Evolutionary conservation across 768 basidiomycete genomes (phyloP).

Genomic region (Daedaleopsis sinensis): DNA sequence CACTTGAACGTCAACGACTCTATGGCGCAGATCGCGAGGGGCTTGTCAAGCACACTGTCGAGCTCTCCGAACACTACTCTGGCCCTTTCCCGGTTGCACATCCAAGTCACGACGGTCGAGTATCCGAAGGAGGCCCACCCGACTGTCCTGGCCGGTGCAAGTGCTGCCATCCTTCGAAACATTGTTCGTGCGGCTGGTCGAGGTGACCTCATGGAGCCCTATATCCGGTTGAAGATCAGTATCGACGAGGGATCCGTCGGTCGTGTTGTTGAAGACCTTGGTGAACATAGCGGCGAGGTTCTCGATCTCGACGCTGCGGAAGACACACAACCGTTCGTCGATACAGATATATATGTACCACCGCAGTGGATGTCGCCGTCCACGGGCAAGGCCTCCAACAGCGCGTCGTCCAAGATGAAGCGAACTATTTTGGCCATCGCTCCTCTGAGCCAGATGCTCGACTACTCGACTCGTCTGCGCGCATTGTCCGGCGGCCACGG

Average conservation of each 20-base stretch:
- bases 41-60: constrained; percentile 71
- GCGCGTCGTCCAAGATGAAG: constrained; percentile 44
- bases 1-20: constrained; percentile 44
- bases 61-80: constrained; percentile 80
- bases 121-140: constrained; percentile 38
- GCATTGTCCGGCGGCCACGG: constrained; percentile 85
- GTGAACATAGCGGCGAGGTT: constrained; percentile 81
- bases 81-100: constrained; percentile 63
- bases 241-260: constrained; percentile 71
- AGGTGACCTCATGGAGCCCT: constrained; percentile 82
- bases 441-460: constrained; percentile 80
- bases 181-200: constrained; percentile 62
- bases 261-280: constrained; percentile 82
- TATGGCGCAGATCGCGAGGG: constrained; percentile 60
- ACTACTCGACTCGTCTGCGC: constrained; percentile 78
- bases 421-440: constrained; percentile 73
- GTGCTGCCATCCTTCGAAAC: constrained; percentile 64
- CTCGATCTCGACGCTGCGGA: constrained; percentile 56
- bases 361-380: constrained; percentile 80
- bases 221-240: constrained; percentile 66
- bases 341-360: constrained; percentile 76
- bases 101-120: constrained; percentile 52
- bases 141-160: constrained; percentile 43
- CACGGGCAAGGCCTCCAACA: constrained; percentile 36
- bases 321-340: constrained; percentile 46